Evolutionary conservation across 371 early-diverging fungal genomes (phyloP).

Genomic region (Mucor plumbeus): DNA sequence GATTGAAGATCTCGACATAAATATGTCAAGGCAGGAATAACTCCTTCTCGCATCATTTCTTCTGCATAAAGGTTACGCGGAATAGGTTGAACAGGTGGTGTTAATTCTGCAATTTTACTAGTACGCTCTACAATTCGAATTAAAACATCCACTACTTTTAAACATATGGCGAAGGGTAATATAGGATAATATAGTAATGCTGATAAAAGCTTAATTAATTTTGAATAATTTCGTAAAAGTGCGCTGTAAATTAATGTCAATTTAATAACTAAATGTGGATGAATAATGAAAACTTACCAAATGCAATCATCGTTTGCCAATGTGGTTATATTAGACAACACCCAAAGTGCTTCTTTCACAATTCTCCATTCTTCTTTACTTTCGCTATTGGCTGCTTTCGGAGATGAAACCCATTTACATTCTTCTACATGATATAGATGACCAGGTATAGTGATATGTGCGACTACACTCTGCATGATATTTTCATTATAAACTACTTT

Average conservation of each 20-base stretch:
- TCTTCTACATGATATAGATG: slow-evolving; percentile 14
- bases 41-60: slow-evolving; percentile 24
- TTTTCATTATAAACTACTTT: slow-evolving; percentile 40
- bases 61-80: slow-evolving; percentile 21
- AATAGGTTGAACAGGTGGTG: slow-evolving; percentile 7
- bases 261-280: not conserved
- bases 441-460: slow-evolving; percentile 25
- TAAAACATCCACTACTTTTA: slow-evolving; percentile 20
- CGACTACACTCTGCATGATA: slow-evolving; percentile 41
- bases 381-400: slow-evolving; percentile 11
- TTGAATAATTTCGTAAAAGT: slow-evolving; percentile 13
- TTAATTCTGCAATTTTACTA: slow-evolving; percentile 19
- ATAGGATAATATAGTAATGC: slow-evolving; percentile 12
- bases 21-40: slow-evolving; percentile 15
- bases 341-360: slow-evolving; percentile 47
- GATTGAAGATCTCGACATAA: slow-evolving; percentile 6
- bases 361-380: slow-evolving; percentile 47
- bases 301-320: slow-evolving; percentile 30
- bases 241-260: slow-evolving; percentile 7
- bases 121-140: slow-evolving; percentile 22
- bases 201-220: slow-evolving; percentile 4
- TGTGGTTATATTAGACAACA: slow-evolving; percentile 47
- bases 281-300: slow-evolving; percentile 6
- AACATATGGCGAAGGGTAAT: not conserved
- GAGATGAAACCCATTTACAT: slow-evolving; percentile 11